phyloP scores from a whole-genome alignment of 805 yeast species.

The Candida qinlingensis region DNA sequence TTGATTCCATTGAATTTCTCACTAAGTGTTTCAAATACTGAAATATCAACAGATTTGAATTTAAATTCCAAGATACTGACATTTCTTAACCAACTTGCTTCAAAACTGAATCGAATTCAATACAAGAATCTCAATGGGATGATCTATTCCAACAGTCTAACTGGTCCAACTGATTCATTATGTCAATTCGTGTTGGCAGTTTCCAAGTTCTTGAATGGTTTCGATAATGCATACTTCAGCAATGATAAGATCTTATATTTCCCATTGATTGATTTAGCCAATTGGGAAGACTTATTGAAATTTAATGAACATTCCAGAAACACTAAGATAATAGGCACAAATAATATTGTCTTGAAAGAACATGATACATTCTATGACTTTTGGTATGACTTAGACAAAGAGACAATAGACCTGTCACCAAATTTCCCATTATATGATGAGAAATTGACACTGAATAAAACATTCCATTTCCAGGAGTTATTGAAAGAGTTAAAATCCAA shows the following conservation, averaged over 20 bases:
- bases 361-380: constrained; percentile 54
- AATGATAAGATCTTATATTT: constrained; percentile 38
- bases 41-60: constrained; percentile 20
- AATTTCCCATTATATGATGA: constrained; percentile 10
- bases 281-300: constrained; percentile 40
- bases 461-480: constrained; percentile 19
- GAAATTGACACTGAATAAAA: constrained; percentile 12
- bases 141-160: constrained; percentile 30
- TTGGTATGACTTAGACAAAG: constrained; percentile 53
- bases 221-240: constrained; percentile 37
- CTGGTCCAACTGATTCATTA: constrained; percentile 33
- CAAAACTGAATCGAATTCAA: constrained; percentile 31
- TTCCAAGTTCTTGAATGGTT: constrained; percentile 36
- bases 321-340: constrained; percentile 56
- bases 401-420: constrained; percentile 23
- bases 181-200: constrained; percentile 38
- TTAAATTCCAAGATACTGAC: constrained; percentile 22
- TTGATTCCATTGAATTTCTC: constrained; percentile 28
- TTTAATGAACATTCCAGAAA: constrained; percentile 11
- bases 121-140: constrained; percentile 35
- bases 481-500: constrained; percentile 9
- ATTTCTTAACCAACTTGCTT: constrained; percentile 29
- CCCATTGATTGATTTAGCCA: constrained; percentile 60
- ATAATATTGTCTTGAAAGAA: constrained; percentile 57
- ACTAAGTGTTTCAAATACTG: constrained; percentile 16